phyloP scores from a whole-genome alignment of 2,329 filamentous ascomycete genomes.

The Thielaviopsis populi region DNA sequence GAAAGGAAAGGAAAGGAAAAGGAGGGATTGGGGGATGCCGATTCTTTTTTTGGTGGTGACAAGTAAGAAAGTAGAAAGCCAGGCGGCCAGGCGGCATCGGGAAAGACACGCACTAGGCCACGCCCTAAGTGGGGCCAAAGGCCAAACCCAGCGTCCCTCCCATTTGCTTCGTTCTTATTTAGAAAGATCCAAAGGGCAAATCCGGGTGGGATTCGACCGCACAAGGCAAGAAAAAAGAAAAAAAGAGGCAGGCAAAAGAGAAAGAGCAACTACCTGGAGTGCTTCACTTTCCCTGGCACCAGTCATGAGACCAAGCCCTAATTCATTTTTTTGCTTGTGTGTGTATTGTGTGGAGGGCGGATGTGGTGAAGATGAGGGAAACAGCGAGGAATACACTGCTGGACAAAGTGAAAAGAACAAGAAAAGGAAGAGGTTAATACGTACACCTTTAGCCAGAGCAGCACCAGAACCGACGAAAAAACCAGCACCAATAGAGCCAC shows the following conservation, averaged over 20 bases:
- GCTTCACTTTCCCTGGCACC: no score
- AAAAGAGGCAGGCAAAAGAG: background rate
- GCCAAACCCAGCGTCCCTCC: no score
- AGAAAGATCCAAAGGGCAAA: background rate
- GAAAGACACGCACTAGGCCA: background rate
- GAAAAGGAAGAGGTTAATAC: slow-evolving; percentile 18
- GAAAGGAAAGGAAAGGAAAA: background rate
- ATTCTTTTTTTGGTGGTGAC: no score
- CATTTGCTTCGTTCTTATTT: background rate
- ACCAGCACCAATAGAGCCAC: slow-evolving; percentile 46
- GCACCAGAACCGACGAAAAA: slow-evolving; percentile 46
- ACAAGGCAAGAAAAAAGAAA: no score
- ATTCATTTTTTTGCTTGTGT: background rate
- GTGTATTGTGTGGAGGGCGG: background rate
- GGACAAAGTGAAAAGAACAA: no score
- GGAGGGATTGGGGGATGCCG: background rate
- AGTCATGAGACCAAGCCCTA: no score
- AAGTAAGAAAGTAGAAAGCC: background rate
- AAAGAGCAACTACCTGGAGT: background rate
- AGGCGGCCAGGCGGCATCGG: background rate
- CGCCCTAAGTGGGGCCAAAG: background rate
- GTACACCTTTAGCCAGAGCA: slow-evolving; percentile 37
- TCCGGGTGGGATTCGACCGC: no score
- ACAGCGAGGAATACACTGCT: no score
- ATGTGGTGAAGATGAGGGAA: background rate